phyloP scores from a whole-genome alignment of 2,329 filamentous ascomycete genomes.

The Hypoxylon sp. region DNA sequence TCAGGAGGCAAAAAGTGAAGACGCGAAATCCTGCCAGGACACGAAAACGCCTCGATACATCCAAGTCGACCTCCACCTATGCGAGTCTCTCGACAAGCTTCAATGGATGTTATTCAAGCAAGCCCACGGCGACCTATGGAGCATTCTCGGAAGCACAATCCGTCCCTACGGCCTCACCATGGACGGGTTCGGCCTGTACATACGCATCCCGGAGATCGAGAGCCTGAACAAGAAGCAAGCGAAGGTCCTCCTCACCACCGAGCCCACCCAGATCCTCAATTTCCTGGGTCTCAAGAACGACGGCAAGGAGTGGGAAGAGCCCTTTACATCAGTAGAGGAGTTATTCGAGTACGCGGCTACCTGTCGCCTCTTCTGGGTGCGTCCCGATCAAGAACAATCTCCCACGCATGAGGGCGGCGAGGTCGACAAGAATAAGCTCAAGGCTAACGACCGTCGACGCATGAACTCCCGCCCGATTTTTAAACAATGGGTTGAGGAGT shows the following conservation, averaged over 20 bases:
- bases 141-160: constrained; percentile 73
- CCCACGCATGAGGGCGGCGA: constrained; percentile 1
- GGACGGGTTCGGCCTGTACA: constrained; percentile 73
- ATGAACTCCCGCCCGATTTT: constrained; percentile 71
- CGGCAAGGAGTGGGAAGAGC: constrained; percentile 63
- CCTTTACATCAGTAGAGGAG: constrained; percentile 68
- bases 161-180: constrained; percentile 76
- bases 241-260: constrained; percentile 71
- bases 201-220: constrained; percentile 80
- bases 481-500: constrained; percentile 73
- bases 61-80: constrained; percentile 78
- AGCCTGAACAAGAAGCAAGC: constrained; percentile 67
- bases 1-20: neutral
- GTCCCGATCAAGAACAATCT: constrained; percentile 47
- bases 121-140: constrained; percentile 80
- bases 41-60: constrained; percentile 60
- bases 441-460: constrained; percentile 70
- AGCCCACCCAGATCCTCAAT: constrained; percentile 68
- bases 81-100: constrained; percentile 58
- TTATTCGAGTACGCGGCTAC: constrained; percentile 74
- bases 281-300: constrained; percentile 73
- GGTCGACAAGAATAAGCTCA: constrained; percentile 57
- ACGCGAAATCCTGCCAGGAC: constrained; percentile 31
- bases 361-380: constrained; percentile 71
- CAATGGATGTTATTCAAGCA: constrained; percentile 78